A percentile compares a stretch with the other conserved stretches of the same genome.
These are phyloP conservation scores for Brasenia schreberi DNA, from an alignment of 164 flowering plant species.

Conservation along the genomic window DNA sequence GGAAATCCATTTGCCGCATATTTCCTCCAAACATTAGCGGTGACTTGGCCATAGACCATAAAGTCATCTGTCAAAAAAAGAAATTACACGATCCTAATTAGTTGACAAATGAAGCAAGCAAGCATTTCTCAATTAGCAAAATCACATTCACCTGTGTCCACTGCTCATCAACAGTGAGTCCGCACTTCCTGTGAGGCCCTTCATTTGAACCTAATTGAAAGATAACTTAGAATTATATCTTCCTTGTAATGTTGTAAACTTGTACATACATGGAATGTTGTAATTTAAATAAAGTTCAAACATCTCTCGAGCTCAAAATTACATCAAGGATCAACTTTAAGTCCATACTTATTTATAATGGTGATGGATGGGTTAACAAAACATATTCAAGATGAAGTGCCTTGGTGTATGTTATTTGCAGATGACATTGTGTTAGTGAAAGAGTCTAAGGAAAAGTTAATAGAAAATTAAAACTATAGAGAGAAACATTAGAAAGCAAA, in stretches of 20 bases:
- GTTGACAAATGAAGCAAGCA: background rate
- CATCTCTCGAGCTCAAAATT: too few relatives aligned
- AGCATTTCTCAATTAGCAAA: background rate
- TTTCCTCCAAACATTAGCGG: constrained; percentile 98
- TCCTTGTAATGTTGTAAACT: background rate
- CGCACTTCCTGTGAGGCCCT: constrained; percentile 65
- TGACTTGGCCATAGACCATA: constrained; percentile 90
- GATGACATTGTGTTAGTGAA: too few relatives aligned
- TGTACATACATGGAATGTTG: background rate
- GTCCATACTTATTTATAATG: too few relatives aligned
- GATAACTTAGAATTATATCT: background rate
- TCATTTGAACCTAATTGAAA: constrained; percentile 41
- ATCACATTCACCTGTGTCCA: constrained; percentile 52
- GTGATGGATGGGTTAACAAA: too few relatives aligned
- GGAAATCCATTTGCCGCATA: constrained; percentile 50
- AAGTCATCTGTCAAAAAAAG: constrained; percentile 43
- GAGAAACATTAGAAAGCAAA: too few relatives aligned
- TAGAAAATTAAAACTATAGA: too few relatives aligned
- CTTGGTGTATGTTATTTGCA: too few relatives aligned
- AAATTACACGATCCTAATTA: background rate
- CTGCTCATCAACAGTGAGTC: constrained; percentile 52
- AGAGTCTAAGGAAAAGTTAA: too few relatives aligned
- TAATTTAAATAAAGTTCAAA: too few relatives aligned
- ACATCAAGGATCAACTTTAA: too few relatives aligned
- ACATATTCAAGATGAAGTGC: too few relatives aligned